Conservation (phyloP, 1,139 yeast genomes). For the Yamadazyma sp. region DNA sequence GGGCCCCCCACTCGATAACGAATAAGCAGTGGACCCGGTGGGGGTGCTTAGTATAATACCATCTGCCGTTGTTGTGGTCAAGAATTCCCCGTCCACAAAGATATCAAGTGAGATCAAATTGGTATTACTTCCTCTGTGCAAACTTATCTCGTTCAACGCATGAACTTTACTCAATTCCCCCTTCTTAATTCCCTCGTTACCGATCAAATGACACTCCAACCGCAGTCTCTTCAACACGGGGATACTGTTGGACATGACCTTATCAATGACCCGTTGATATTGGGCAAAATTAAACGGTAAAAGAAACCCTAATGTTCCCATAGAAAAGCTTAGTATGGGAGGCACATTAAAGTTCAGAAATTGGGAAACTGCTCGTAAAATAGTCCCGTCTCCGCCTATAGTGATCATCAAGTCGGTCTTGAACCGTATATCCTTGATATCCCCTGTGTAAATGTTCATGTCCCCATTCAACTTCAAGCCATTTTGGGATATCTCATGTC, state of each 20-base stretch:
- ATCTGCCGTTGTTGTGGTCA: slow-evolving; percentile 90
- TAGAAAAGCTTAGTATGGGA: slow-evolving; percentile 83
- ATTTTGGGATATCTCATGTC: slow-evolving; percentile 30
- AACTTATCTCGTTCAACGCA: slow-evolving; percentile 89
- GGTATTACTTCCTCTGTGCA: slow-evolving; percentile 88
- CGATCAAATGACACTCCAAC: slow-evolving; percentile 71
- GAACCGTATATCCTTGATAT: slow-evolving; percentile 51
- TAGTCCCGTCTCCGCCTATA: slow-evolving; percentile 95
- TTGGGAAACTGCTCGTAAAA: slow-evolving; percentile 64
- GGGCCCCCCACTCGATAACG: slow-evolving; percentile 87
- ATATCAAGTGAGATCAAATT: slow-evolving; percentile 82
- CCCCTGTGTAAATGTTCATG: slow-evolving; percentile 51
- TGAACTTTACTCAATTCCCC: slow-evolving; percentile 33
- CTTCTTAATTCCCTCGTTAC: slow-evolving; percentile 18
- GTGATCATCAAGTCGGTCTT: slow-evolving; percentile 77
- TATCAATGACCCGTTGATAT: slow-evolving; percentile 58
- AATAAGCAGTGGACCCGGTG: slow-evolving; percentile 94
- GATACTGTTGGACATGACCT: slow-evolving; percentile 59
- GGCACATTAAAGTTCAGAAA: slow-evolving; percentile 76
- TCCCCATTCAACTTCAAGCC: slow-evolving; percentile 7
- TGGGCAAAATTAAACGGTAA: slow-evolving; percentile 79
- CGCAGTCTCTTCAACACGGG: slow-evolving; percentile 74
- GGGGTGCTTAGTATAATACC: slow-evolving; percentile 87
- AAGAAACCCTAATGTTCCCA: slow-evolving; percentile 90
- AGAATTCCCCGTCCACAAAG: slow-evolving; percentile 72